Conservation (phyloP, 257 asterid genomes). For the Jaltomata sinuosa region DNA sequence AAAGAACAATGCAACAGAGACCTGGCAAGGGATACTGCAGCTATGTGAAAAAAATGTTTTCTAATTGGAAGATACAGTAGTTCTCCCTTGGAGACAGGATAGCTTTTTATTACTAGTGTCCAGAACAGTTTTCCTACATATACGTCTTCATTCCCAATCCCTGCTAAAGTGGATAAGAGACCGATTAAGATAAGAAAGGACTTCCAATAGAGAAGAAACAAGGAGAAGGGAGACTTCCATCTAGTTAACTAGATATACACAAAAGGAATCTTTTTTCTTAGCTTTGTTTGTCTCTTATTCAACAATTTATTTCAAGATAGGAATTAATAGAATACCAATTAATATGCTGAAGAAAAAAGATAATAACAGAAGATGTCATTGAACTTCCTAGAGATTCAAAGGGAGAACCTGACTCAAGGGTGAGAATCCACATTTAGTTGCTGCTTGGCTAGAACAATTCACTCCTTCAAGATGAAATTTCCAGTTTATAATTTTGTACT, state of each 20-base stretch:
- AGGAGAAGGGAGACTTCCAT: background rate
- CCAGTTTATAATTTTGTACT: background rate
- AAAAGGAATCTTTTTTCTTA: background rate
- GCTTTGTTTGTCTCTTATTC: background rate
- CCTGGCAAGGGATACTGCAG: background rate
- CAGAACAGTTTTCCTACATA: background rate
- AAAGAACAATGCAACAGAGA: background rate
- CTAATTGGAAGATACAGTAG: background rate
- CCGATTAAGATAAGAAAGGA: background rate
- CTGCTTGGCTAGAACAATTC: background rate
- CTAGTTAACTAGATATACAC: background rate
- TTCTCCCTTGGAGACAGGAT: background rate
- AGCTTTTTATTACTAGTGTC: background rate
- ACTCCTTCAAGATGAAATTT: background rate
- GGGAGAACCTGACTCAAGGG: background rate
- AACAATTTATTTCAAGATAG: background rate
- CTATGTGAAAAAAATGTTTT: background rate
- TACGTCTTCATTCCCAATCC: background rate
- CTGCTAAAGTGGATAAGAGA: background rate
- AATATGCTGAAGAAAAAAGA: background rate
- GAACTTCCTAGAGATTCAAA: background rate
- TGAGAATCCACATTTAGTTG: background rate
- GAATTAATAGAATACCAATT: background rate
- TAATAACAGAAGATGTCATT: background rate
- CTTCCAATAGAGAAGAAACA: background rate